Percentiles rank a stretch among this genome's conserved stretches.
phyloP scores from a whole-genome alignment of 352 stramenopile genomes.

The Globisporangium nodosum region DNA sequence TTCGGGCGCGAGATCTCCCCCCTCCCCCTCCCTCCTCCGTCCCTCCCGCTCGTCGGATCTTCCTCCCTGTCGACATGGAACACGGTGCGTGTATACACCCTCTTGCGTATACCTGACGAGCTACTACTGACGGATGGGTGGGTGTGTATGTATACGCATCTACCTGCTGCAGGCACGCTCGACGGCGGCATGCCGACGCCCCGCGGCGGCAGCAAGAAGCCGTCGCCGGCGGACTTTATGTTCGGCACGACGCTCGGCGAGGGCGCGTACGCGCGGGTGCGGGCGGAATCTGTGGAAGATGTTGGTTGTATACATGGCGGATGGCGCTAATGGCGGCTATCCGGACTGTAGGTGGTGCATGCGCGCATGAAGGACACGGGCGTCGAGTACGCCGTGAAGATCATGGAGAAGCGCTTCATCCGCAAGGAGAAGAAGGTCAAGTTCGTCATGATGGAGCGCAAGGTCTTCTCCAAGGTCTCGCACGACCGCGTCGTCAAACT shows the following conservation, averaged over 20 bases:
- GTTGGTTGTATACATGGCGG: background rate
- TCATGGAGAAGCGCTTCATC: slow-evolving; percentile 91
- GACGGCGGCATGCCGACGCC: slow-evolving; percentile 26
- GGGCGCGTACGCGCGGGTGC: slow-evolving; percentile 77
- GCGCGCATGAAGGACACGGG: slow-evolving; percentile 85
- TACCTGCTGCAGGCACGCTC: slow-evolving; percentile 17
- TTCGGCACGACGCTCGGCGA: slow-evolving; percentile 85
- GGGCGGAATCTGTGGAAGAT: slow-evolving; percentile 8
- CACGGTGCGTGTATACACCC: background rate
- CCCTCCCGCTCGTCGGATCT: background rate
- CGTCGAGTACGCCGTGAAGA: slow-evolving; percentile 88
- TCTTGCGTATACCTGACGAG: background rate
- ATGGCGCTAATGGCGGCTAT: no score
- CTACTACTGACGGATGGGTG: background rate
- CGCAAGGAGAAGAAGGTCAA: slow-evolving; percentile 90
- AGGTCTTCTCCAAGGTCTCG: slow-evolving; percentile 86
- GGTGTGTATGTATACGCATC: background rate
- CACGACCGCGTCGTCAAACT: slow-evolving; percentile 88
- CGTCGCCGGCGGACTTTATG: slow-evolving; percentile 85
- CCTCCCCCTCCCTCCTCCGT: background rate
- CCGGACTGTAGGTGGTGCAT: slow-evolving; percentile 54
- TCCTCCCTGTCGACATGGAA: background rate
- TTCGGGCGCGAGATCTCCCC: background rate
- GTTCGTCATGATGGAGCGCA: slow-evolving; percentile 90
- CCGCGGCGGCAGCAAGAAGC: slow-evolving; percentile 55